Evolutionary conservation across 2,329 filamentous ascomycete genomes (phyloP).

Genomic region (Colletotrichum spinosum): DNA sequence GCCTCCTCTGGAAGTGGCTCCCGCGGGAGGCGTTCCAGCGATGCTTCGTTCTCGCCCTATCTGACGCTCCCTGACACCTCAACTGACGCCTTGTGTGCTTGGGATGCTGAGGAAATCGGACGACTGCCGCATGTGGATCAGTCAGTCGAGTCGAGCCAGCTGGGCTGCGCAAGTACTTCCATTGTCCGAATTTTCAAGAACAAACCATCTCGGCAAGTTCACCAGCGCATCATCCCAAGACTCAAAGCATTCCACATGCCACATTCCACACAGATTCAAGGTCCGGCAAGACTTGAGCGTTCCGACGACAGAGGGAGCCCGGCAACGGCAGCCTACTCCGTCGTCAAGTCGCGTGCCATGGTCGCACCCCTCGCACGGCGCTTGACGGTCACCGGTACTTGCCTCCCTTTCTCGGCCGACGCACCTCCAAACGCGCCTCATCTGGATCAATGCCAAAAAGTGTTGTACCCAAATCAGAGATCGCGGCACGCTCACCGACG

Average conservation of each 20-base stretch:
- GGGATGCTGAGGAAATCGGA: slow-evolving; percentile 25
- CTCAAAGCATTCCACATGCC: slow-evolving; percentile 27
- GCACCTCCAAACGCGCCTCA: slow-evolving; percentile 14
- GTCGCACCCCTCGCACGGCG: slow-evolving; percentile 20
- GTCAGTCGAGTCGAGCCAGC: slow-evolving; percentile 4
- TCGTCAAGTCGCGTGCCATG: slow-evolving; percentile 8
- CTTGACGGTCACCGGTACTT: slow-evolving; percentile 4
- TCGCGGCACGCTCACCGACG: slow-evolving; percentile 29
- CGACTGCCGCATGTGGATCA: slow-evolving; percentile 20
- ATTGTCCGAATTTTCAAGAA: neutral
- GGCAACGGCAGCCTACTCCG: slow-evolving; percentile 10
- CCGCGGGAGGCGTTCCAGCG: slow-evolving; percentile 15
- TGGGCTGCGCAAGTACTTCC: slow-evolving; percentile 16
- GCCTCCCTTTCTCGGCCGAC: slow-evolving; percentile 28
- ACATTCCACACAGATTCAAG: slow-evolving; percentile 20
- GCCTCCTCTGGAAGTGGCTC: too few species aligned
- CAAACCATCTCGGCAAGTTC: slow-evolving; percentile 17
- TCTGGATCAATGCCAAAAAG: slow-evolving; percentile 28
- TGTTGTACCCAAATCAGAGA: slow-evolving; percentile 3
- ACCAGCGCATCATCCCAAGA: slow-evolving; percentile 30
- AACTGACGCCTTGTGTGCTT: slow-evolving; percentile 33
- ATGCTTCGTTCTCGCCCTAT: slow-evolving; percentile 17
- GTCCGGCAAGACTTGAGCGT: neutral
- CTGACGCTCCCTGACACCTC: slow-evolving; percentile 26
- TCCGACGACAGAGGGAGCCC: neutral